These are phyloP conservation scores for Colletotrichum chrysophilum DNA, from an alignment of 2,329 filamentous ascomycete species.

Conservation along the genomic window DNA sequence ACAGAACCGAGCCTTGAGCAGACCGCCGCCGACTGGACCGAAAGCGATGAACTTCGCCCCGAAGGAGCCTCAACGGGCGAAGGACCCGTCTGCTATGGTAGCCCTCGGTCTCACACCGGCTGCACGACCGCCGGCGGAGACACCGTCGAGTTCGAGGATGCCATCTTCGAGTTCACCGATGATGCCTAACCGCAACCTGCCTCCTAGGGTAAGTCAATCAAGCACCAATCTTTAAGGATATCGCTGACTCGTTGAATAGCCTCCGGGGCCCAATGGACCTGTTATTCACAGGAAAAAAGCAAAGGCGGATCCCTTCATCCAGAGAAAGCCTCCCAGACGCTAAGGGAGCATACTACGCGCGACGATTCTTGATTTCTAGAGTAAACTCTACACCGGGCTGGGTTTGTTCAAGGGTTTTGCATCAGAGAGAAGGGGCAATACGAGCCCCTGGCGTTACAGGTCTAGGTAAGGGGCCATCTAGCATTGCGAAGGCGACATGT, in stretches of 20 bases:
- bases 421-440: constrained; percentile 5
- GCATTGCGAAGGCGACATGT: not conserved
- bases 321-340: constrained; percentile 35
- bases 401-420: not conserved
- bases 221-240: not conserved
- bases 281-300: constrained; percentile 39
- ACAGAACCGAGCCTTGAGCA: constrained; percentile 11
- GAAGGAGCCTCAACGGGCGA: constrained; percentile 30
- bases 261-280: constrained; percentile 17
- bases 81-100: constrained; percentile 58
- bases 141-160: constrained; percentile 14
- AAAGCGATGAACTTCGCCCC: not conserved
- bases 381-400: constrained; percentile 4
- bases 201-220: constrained; percentile 3
- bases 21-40: constrained; percentile 22
- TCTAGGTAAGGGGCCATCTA: constrained; percentile 1
- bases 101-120: constrained; percentile 54
- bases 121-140: constrained; percentile 41
- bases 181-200: not conserved
- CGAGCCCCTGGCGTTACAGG: constrained; percentile 15
- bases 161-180: not conserved
- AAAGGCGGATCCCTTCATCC: constrained; percentile 51
- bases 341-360: not conserved
- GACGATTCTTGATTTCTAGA: constrained; percentile 17
- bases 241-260: not conserved